Base-by-base conservation (phyloP, 371 early-diverging fungal species). In the Apophysomyces trapeziformis region DNA sequence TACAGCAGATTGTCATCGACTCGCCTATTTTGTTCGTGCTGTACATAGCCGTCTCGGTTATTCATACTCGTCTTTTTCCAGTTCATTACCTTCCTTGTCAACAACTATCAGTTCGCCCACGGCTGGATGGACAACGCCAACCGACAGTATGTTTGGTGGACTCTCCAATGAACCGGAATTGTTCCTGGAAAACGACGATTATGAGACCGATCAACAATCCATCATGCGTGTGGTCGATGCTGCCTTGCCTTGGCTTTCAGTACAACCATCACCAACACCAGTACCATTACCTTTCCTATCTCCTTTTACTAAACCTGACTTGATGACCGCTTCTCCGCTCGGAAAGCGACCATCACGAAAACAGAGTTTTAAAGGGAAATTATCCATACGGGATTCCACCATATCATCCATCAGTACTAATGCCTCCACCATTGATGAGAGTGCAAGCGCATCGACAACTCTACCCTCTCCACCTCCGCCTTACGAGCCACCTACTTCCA, bases 151-250 rank as follows among this genome's bases (percentile, higher is more conserved):
- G 41, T 41, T 41, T 41, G 41, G 41, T 41, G n/a, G 54, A 9
- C 21, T 50, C 35, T 2, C 54, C 16, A 18, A 9, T 26, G 54
- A 50, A 21, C n/a, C 54, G 54, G 54, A 50, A 50, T 50, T 11
- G 54, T 50, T 50, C 32, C 54, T 50, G 21, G 54, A 50, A 50
- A 50, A 21, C 54, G 54, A 50, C 21, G 54, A 50, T 50, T 35
- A 57, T 50, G 65, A 63, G 35, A 44, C 64, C 9, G 65, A 64
- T n/a, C 64, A 65, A 21, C 63, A 68, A 46, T 62, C 58, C 32
- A 72, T 77, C 18, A 9, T 66, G 12, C 65, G 64, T 38, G 75
- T 70, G 3, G 68, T 77, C 43, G 66, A 74, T 60, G 75, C 72
- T 56, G 68, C 68, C 44, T 38, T 68, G 64, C 64, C 67, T n/a